Conservation (phyloP, 352 stramenopile genomes). For the Globisporangium parvum region DNA sequence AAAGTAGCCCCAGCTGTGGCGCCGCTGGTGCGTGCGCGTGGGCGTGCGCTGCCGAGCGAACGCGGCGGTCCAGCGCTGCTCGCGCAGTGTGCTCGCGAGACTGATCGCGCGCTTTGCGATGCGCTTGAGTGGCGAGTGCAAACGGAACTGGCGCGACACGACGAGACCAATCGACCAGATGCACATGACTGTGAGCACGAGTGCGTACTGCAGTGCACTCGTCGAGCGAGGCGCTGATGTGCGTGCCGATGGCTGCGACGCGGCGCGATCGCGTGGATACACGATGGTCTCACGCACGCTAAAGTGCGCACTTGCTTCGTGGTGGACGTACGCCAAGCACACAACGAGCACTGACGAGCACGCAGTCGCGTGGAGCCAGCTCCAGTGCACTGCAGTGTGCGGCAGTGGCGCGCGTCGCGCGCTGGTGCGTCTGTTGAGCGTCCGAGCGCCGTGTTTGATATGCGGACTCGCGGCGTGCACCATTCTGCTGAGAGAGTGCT, state of each 20-base stretch:
- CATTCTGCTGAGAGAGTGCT: too few relatives aligned
- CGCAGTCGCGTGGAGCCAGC: conserved; percentile 63
- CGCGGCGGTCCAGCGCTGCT: conserved; percentile 7
- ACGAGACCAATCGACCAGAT: conserved; percentile 42
- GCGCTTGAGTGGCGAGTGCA: conserved; percentile 46
- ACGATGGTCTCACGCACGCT: background rate
- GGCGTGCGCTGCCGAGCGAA: conserved; percentile 7
- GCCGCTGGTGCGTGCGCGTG: conserved; percentile 12
- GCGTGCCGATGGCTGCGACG: background rate
- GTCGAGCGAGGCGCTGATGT: background rate
- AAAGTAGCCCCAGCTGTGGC: conserved; percentile 18
- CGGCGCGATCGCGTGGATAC: background rate
- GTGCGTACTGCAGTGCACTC: conserved; percentile 27
- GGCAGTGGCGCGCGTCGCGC: background rate
- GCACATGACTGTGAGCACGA: conserved; percentile 32
- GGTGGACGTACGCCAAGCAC: conserved; percentile 67
- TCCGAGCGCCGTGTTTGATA: background rate
- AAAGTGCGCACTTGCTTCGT: conserved; percentile 37
- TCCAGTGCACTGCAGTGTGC: conserved; percentile 39
- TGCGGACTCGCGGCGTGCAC: background rate
- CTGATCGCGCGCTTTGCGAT: conserved; percentile 17
- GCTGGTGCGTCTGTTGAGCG: background rate
- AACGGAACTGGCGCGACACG: conserved; percentile 32
- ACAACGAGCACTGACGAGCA: conserved; percentile 64
- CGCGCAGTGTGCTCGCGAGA: conserved; percentile 20